phyloP scores from a whole-genome alignment of 176 grass and related monocot genomes.

The Otatea glauca region DNA sequence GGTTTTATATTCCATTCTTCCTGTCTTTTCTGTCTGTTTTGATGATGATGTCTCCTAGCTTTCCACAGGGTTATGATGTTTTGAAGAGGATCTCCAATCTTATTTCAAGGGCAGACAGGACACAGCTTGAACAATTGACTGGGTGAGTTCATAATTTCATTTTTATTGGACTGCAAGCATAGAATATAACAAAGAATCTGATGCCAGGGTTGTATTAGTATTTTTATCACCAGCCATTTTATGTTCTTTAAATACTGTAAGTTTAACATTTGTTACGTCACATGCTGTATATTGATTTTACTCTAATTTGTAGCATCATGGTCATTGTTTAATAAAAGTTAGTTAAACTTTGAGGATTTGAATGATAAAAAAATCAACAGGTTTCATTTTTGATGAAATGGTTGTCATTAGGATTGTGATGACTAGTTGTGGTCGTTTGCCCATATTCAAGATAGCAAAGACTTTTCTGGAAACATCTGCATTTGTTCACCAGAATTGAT shows the following conservation, averaged over 20 bases:
- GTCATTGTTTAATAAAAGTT: conserved; percentile 19
- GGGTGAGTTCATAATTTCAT: conserved; percentile 54
- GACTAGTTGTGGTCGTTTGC: not conserved
- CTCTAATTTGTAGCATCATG: not conserved
- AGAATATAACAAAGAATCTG: not conserved
- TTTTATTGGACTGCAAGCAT: conserved; percentile 19
- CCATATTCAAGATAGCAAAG: conserved; percentile 26
- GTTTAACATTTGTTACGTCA: not conserved
- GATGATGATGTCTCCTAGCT: conserved; percentile 31
- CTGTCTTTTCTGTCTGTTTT: conserved; percentile 40
- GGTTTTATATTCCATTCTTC: conserved; percentile 10
- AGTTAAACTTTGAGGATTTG: conserved; percentile 1
- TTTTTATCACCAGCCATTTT: not conserved
- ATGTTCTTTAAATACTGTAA: not conserved
- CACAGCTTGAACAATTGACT: conserved; percentile 86
- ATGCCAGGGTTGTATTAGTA: conserved; percentile 14
- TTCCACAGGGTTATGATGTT: conserved; percentile 85
- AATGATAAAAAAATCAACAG: conserved; percentile 4
- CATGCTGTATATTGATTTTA: not conserved
- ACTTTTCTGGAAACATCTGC: conserved; percentile 22
- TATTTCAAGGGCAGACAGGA: conserved; percentile 65
- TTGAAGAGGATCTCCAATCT: conserved; percentile 84
- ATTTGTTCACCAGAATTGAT: conserved; percentile 17
- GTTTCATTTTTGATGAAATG: not conserved
- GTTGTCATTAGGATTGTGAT: not conserved